Evolutionary conservation across 129 eudicot genomes (phyloP), one percentile per base, ranked within the genome.

Genomic region (Tanacetum coccineum): DNA sequence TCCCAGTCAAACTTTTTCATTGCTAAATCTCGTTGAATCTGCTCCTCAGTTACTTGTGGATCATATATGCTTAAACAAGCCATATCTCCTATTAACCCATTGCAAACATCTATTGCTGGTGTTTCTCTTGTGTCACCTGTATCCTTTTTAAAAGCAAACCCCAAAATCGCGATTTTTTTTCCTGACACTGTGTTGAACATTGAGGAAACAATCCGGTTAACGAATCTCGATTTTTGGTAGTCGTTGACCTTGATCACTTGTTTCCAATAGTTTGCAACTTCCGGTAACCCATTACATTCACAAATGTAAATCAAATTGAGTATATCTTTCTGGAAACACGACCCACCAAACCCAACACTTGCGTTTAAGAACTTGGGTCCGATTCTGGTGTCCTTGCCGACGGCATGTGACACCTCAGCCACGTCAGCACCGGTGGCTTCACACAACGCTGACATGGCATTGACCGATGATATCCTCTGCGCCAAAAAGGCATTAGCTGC

Each of bases 351-450:
- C 0, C 95, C 95, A 49, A 87, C 95, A 68, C 95, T 87, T 1
- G 95, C 75, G 18, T 80, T 87, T 40, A 87, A 79, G 51, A 87
- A 87, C 78, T 87, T 87, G 2, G 81, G 62, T n/a, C 95, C 91
- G 48, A 87, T 84, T 51, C 95, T 72, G 0, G 84, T 68, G 86
- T 87, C 95, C 72, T 74, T 87, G 20, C 95, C 91, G 3, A 82
- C 82, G 2, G 91, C 95, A 57, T 84, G 90, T 40, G 95, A 55
- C 14, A 87, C 95, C 71, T 87, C 72, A 2, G 86, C 61, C 46
- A 87, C 91, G 21, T 87, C 81, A 50, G 95, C 95, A 2, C 95
- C 91, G 3, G 91, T 87, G 28, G 95, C 91, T 61, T 87, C 95
- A 22, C 95, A 87, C 49, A 87, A 82, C 0, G 95, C 87, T 22